Base-by-base conservation (phyloP, 257 asterid species). In the Dorcoceras hygrometricum region DNA sequence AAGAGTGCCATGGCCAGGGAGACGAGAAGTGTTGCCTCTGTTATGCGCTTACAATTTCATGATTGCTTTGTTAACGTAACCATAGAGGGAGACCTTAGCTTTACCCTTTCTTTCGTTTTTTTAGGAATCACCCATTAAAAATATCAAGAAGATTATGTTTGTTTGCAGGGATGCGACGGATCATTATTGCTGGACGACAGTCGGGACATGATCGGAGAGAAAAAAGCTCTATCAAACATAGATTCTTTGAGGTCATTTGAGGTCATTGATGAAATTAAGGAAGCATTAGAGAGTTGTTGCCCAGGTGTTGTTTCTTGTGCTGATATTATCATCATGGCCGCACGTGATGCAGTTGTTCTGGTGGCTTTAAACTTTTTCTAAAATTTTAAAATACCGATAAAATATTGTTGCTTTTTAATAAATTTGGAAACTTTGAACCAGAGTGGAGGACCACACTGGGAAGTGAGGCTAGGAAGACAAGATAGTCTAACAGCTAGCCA, bases 371-470 rank as follows among this genome's bases (percentile, higher is more conserved):
- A n/a, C n/a, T n/a, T n/a, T n/a, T n/a, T n/a, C n/a, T n/a, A n/a
- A n/a, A n/a, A n/a, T n/a, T n/a, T n/a, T n/a, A n/a, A n/a, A n/a
- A n/a, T n/a, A n/a, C n/a, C n/a, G n/a, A n/a, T n/a, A n/a, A n/a
- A n/a, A n/a, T n/a, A n/a, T n/a, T n/a, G n/a, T n/a, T n/a, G n/a
- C n/a, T n/a, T n/a, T n/a, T n/a, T 26, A 26, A 26, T 26, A 26
- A 1, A 26, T 26, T 26, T 26, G 2, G 29, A 4, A 31, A 31
- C n/a, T 31, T 46, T 58, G 43, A 59, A 32, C 51, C 85, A 88
- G 99, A 83, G 91, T 75, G 99, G 96, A 63, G 99, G 99, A 24
- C 99, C 97, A 10, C 29, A 59, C 1, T 93, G 99, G 99, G 84
- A 84, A 66, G 99, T 94, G 76, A 88, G 81, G 71, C 64, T 90